Evolutionary conservation across 148 eudicot species (phyloP), one percentile per base, ranked within the genome.

Genomic region (Rhododendron griersonianum): DNA sequence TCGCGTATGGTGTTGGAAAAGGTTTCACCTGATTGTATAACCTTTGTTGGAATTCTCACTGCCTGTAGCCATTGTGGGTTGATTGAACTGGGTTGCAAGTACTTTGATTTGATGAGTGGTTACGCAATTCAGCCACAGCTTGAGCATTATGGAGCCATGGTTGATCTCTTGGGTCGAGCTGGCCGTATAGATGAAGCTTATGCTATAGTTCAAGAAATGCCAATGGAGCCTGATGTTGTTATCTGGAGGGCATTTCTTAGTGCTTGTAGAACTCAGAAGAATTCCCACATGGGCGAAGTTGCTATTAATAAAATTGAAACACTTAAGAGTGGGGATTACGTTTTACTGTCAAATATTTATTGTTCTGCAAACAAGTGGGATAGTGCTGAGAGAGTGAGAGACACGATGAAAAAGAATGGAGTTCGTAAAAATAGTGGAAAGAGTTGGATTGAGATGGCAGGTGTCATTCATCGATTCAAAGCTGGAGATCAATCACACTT

Each of bases 61-160:
- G 94, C 93, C 28, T 94, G 95, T 85, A 93, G 92, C 88, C 96
- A 90, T 84, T 93, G 91, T 78, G 96, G 96, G 45, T 86, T 91
- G 75, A 91, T 91, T 69, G 92, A 89, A 67, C 74, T 88, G 87
- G 98, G 98, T 83, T 88, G 86, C 51, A 87, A 79, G 57, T 92
- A 91, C 82, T 92, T 95, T 84, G 86, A 89, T 78, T 65, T 89
- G 23, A 95, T 93, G 96, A 65, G 47, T 2, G 51, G 69, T 45
- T 93, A 90, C 85, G 81, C 61, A 9, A 90, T 93, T 83, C 87
- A 88, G 59, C 96, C 98, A 69, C 89, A 90, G 39, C 88, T 95
- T 53, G 94, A 91, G 90, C 96, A 93, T 83, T 95, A 92, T 77
- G 98, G 98, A 77, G 91, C 95, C 48, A 91, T 94, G 95, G 93